Base-by-base conservation (phyloP, 495 filamentous ascomycete species). In the Penicillium goetzii region DNA sequence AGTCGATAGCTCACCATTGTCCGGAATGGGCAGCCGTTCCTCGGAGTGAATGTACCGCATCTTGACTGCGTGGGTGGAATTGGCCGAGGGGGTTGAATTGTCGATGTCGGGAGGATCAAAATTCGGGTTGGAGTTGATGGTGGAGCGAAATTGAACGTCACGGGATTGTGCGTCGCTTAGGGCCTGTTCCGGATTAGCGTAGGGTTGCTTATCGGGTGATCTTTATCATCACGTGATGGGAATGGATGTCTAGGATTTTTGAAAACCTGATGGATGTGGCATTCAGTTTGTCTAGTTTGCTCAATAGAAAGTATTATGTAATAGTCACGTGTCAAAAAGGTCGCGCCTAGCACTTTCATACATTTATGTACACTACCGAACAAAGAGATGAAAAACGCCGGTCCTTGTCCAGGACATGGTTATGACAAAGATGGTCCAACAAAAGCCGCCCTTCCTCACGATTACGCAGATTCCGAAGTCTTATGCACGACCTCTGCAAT, bases 21-120 rank as follows among this genome's bases (percentile, higher is more conserved):
- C 92, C 66, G 96, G 95, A 80, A 99, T 90, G 71, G 86, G 85
- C 82, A 99, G 87, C 82, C 87, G 86, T 88, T 99, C 94, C 83
- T 90, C 84, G 75, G 91, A 94, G 85, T 97, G 92, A 84, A 98
- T 97, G 89, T 96, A 96, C 85, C 89, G 90, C 93, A 97, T 97
- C 80, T 89, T 95, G 86, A 76, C 79, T 80, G 77, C 74, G 76
- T 79, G 72, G 74, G 74, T 72, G 74, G 72, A 73, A 70, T 72
- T 80, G 74, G 79, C 75, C 77, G 78, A 78, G 77, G 78, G 56
- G 74, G 77, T 71, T 71, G 73, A 70, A 72, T 79, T 80, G 77
- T 80, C 77, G 79, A 74, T 76, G 76, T 80, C 76, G 76, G 72
- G 73, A 78, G 71, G 74, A 76, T 77, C 78, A 77, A 81, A 79